Percentiles rank a stretch among this genome's conserved stretches.
These are phyloP conservation scores for Penicillium canariense DNA, from an alignment of 495 filamentous ascomycete species.

Conservation along the genomic window DNA sequence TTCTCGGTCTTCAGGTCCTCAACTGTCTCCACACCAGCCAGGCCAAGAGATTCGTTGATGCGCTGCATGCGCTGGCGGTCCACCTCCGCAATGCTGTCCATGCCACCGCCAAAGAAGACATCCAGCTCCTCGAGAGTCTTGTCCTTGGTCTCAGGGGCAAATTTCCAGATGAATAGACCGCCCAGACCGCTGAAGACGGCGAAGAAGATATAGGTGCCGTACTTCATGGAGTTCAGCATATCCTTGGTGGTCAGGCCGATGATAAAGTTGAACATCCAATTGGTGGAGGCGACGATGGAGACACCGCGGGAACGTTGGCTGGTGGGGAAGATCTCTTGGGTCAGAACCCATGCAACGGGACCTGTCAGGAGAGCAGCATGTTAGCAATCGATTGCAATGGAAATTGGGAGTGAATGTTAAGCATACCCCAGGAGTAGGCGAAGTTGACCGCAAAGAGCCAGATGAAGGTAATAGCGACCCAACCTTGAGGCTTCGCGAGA, in stretches of 20 bases:
- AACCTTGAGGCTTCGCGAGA: conserved; percentile 30
- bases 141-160: conserved; percentile 57
- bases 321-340: conserved; percentile 44
- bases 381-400: neutral
- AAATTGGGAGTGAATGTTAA: neutral
- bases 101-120: conserved; percentile 41
- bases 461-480: conserved; percentile 43
- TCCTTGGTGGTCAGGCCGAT: conserved; percentile 42
- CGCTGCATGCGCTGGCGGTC: conserved; percentile 30
- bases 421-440: conserved; percentile 40
- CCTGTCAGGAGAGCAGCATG: conserved; percentile 10
- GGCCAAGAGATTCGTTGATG: conserved; percentile 30
- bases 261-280: conserved; percentile 48
- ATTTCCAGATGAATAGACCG: conserved; percentile 48
- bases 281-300: conserved; percentile 37
- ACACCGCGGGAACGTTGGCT: conserved; percentile 41
- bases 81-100: conserved; percentile 27
- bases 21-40: conserved; percentile 27
- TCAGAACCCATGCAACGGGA: conserved; percentile 38
- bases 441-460: conserved; percentile 45
- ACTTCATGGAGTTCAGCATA: conserved; percentile 40
- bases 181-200: conserved; percentile 46
- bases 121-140: conserved; percentile 56
- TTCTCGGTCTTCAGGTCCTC: conserved; percentile 27
- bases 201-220: conserved; percentile 47